Base-by-base conservation (phyloP, 2,329 filamentous ascomycete species). In the Hypoxylon sp. region DNA sequence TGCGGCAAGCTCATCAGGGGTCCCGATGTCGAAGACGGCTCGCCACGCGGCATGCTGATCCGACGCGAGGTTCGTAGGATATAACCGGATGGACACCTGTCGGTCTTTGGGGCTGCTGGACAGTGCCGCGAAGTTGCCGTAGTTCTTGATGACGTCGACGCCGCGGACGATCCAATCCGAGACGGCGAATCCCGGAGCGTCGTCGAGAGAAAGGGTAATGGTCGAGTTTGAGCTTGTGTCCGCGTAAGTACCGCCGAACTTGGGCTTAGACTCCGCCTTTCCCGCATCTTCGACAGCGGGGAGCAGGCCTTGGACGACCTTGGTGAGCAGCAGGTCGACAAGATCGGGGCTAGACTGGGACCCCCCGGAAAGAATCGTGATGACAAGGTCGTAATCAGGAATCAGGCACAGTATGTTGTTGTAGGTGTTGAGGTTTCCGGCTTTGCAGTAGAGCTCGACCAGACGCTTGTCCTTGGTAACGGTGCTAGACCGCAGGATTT, bases 241-340 rank as follows among this genome's bases (percentile, higher is more conserved):
- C 1, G 51, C 49, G 55, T 79, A 82, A 0, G 69, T 74, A 21
- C 79, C 79, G 0, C 63, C 73, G 53, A 74, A 74, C 0, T 54
- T 60, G 2, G 55, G 21, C 10, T 47, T 46, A 0, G 75, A 73
- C 40, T 80, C 72, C 4, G 71, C 67, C 13, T 75, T 74, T 6
- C 77, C 73, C 1, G 77, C 78, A 18, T 73, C 65, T 33, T 82
- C 79, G 6, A 82, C 55, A 0, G 74, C 78, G 0, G 77, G 77
- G 0, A 81, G 52, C 0, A 82, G 60, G 0, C 57, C 56, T 29
- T 71, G 60, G 8, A 79, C 48, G 1, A 79, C 54, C 11, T 68
- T 67, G 1, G 69, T 63, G 3, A 69, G 61, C 10, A 56, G 40
- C 15, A 51, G 24, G 40, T 70, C 63, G 13, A 70, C 60, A 6